phyloP scores from a whole-genome alignment of 2,329 filamentous ascomycete genomes.

The Xylariaceae sp. region DNA sequence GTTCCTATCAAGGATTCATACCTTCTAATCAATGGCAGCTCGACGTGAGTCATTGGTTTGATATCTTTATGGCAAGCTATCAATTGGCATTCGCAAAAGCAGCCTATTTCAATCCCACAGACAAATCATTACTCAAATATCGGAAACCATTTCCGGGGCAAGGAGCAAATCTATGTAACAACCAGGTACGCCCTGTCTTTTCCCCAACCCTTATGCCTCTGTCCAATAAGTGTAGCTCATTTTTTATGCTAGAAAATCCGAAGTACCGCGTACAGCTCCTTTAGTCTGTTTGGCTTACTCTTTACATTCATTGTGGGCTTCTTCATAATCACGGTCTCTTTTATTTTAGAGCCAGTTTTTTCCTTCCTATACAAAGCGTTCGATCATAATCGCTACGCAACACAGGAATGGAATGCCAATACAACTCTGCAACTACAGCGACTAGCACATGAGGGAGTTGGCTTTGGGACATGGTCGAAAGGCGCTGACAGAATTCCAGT shows the following conservation, averaged over 20 bases:
- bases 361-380: neutral
- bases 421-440: neutral
- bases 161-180: neutral
- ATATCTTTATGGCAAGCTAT: slow-evolving; percentile 8
- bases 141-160: too few species aligned
- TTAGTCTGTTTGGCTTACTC: neutral
- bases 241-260: neutral
- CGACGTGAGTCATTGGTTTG: slow-evolving; percentile 4
- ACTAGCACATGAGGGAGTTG: neutral
- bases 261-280: neutral
- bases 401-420: neutral
- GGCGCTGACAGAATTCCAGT: too few species aligned
- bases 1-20: neutral
- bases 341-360: neutral
- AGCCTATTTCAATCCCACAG: neutral
- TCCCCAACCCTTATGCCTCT: too few species aligned
- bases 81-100: neutral
- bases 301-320: neutral
- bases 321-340: neutral
- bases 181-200: neutral
- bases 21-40: neutral
- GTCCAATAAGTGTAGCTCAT: too few species aligned
- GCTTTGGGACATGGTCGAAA: too few species aligned
- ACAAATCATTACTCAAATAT: neutral
- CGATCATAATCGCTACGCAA: neutral